These are phyloP conservation scores for Neurospora sp. DNA, from an alignment of 495 filamentous ascomycete species.

Conservation along the genomic window DNA sequence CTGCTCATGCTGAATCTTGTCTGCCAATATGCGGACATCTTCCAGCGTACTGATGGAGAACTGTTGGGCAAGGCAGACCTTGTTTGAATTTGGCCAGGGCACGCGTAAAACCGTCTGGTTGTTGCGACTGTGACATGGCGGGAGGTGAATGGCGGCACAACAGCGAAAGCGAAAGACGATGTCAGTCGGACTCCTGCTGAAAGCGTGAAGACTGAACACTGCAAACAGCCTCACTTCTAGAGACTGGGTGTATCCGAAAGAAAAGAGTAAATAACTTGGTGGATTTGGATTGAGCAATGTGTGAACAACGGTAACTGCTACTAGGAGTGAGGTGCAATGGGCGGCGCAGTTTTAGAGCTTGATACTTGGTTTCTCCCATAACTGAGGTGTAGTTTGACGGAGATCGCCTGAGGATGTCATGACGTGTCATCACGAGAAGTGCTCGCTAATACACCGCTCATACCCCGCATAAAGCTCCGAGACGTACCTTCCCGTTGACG, in stretches of 20 bases:
- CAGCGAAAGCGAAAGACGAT: background rate
- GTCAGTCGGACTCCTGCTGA: background rate
- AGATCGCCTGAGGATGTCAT: too few relatives aligned
- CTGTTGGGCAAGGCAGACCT: background rate
- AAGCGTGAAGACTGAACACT: background rate
- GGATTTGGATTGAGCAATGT: background rate
- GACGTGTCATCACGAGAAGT: too few relatives aligned
- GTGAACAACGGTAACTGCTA: too few relatives aligned
- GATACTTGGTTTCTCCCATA: too few relatives aligned
- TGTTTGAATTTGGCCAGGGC: background rate
- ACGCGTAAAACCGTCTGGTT: background rate
- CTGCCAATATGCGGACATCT: background rate
- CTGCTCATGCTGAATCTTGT: too few relatives aligned
- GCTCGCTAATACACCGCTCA: too few relatives aligned
- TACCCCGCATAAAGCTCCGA: too few relatives aligned
- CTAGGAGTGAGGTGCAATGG: background rate
- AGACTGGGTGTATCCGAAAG: background rate
- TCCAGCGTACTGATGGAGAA: background rate
- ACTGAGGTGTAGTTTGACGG: too few relatives aligned
- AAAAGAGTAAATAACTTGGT: background rate
- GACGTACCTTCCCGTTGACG: too few relatives aligned
- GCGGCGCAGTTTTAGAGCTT: too few relatives aligned
- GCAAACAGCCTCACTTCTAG: background rate
- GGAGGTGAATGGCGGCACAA: background rate
- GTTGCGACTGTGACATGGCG: background rate